Conservation (phyloP, 2,329 filamentous ascomycete species). For the Sarocladiaceae sp. region DNA sequence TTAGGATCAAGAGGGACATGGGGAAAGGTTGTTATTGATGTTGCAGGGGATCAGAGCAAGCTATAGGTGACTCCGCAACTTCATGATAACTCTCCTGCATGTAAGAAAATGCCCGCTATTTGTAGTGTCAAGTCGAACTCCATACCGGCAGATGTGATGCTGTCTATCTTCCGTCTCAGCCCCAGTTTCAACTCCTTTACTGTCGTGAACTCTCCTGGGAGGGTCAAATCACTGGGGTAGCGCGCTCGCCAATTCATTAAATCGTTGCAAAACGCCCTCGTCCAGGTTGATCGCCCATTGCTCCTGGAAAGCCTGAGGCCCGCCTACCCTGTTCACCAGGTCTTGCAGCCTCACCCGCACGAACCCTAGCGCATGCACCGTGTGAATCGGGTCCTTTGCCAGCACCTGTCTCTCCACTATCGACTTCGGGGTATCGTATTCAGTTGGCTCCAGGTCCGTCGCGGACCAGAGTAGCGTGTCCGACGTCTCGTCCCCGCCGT, state of each 20-base stretch:
- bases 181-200: too few species aligned
- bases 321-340: conserved; percentile 54
- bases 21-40: conserved; percentile 91
- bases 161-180: too few species aligned
- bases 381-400: conserved; percentile 60
- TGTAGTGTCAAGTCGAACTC: background rate
- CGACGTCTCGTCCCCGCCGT: conserved; percentile 45
- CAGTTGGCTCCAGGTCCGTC: conserved; percentile 30
- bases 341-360: conserved; percentile 55
- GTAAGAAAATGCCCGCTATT: background rate
- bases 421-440: conserved; percentile 53
- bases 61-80: conserved; percentile 35
- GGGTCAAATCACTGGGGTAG: conserved; percentile 3
- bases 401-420: conserved; percentile 46
- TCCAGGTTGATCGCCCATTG: conserved; percentile 72
- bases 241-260: conserved; percentile 7
- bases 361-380: conserved; percentile 57
- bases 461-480: conserved; percentile 45
- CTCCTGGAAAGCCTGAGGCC: conserved; percentile 58
- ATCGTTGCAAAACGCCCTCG: conserved; percentile 22
- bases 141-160: too few species aligned
- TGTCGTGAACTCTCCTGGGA: too few species aligned
- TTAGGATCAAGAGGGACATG: conserved; percentile 79
- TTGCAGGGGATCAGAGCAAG: conserved; percentile 58
- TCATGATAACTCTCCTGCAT: too few species aligned